These are phyloP conservation scores for Monilinia polystroma DNA, from an alignment of 2,329 filamentous ascomycete genomes.

Conservation along the genomic window DNA sequence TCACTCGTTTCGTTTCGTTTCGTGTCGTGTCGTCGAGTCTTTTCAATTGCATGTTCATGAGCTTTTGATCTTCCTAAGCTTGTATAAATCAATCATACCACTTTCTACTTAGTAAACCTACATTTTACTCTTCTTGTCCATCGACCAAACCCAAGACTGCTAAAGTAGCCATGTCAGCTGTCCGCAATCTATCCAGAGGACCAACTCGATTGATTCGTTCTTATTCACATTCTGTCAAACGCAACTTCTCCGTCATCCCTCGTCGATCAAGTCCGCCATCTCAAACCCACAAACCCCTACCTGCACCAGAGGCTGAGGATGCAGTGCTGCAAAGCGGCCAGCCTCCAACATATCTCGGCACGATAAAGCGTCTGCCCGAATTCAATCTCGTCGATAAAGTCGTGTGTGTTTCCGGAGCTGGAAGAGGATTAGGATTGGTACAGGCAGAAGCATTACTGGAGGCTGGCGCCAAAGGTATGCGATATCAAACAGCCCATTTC, in stretches of 20 bases:
- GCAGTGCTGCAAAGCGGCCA: slow-evolving; percentile 23
- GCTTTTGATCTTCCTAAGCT: neutral
- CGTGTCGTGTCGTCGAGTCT: neutral
- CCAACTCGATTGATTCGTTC: slow-evolving; percentile 8
- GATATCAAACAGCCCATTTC: neutral
- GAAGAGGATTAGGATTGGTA: slow-evolving; percentile 69
- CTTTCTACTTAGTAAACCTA: neutral
- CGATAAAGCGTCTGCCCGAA: slow-evolving; percentile 46
- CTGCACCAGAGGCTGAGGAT: slow-evolving; percentile 27
- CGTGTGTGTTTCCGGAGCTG: slow-evolving; percentile 69
- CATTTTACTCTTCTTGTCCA: neutral
- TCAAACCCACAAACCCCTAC: slow-evolving; percentile 23
- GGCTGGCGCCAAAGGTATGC: slow-evolving; percentile 64
- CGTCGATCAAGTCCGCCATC: slow-evolving; percentile 13
- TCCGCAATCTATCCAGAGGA: slow-evolving; percentile 16
- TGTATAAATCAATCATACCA: neutral
- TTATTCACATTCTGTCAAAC: slow-evolving; percentile 5
- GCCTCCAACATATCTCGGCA: slow-evolving; percentile 31
- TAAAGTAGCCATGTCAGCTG: neutral
- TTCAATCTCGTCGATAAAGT: slow-evolving; percentile 69
- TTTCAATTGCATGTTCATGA: neutral
- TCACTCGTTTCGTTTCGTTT: neutral
- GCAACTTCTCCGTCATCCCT: slow-evolving; percentile 21
- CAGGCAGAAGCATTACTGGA: slow-evolving; percentile 73
- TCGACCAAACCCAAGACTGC: neutral